phyloP scores from a whole-genome alignment of 169 alveolate genomes.

The Babesia bigemina region DNA sequence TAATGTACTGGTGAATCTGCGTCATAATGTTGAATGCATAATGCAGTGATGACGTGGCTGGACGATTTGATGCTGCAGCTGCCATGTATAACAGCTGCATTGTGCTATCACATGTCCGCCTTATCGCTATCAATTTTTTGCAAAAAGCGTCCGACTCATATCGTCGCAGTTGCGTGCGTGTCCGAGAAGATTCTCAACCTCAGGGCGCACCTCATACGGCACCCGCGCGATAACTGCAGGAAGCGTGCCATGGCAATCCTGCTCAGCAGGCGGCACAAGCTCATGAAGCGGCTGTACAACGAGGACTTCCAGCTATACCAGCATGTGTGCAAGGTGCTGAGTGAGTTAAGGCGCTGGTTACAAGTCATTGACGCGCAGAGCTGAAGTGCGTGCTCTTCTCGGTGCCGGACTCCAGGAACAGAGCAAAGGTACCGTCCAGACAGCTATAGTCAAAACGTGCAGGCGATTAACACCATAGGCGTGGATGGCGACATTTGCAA shows the following conservation, averaged over 20 bases:
- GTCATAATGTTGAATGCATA: too few relatives aligned
- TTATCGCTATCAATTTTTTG: too few relatives aligned
- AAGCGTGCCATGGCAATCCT: constrained; percentile 82
- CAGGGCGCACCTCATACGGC: constrained; percentile 79
- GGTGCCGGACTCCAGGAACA: constrained; percentile 85
- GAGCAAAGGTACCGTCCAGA: constrained; percentile 69
- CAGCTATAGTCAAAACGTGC: background rate
- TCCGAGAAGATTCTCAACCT: constrained; percentile 84
- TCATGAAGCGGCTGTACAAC: constrained; percentile 82
- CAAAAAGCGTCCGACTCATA: background rate
- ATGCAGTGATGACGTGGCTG: too few relatives aligned
- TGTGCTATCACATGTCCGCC: too few relatives aligned
- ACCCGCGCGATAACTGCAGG: constrained; percentile 79
- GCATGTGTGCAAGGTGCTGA: constrained; percentile 77
- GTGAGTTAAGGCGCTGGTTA: constrained; percentile 10
- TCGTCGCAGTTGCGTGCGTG: constrained; percentile 77
- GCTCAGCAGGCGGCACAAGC: constrained; percentile 79
- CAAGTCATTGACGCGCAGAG: constrained; percentile 51
- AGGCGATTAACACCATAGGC: constrained; percentile 82
- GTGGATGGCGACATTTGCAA: constrained; percentile 86
- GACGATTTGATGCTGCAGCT: too few relatives aligned
- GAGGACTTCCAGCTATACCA: constrained; percentile 80
- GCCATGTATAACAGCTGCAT: too few relatives aligned
- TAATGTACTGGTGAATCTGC: too few relatives aligned
- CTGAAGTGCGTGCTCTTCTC: constrained; percentile 82